Base-by-base conservation (phyloP, 306 rosid genomes). In the Leucaena leucocephala region DNA sequence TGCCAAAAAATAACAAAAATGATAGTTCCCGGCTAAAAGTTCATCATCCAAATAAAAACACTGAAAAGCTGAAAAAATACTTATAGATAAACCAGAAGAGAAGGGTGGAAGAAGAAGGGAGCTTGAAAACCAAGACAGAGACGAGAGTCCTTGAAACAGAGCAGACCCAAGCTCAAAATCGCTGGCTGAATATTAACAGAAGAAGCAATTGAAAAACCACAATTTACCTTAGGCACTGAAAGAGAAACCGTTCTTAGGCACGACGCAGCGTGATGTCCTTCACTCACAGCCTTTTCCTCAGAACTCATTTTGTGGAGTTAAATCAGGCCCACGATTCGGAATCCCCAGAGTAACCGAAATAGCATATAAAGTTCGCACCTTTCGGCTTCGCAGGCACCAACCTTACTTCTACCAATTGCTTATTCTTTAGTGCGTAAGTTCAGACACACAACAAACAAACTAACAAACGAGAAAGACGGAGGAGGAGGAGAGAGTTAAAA, bases 181-280 rank as follows among this genome's bases (percentile, higher is more conserved):
- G 2, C 16, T 38, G 38, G 34, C 27, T 35, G 80, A 76, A 76
- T 43, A 49, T 9, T 40, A 65, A 36, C 19, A 65, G 10, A 74
- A 39, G 8, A 9, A 15, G 65, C 33, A 44, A 22, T 0, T 13
- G 76, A 54, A 38, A 57, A 68, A 74, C 2, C 27, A 50, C 17
- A 21, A 14, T 38, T 49, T 55, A 94, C 98, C 98, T 83, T 87
- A 3, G 61, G 88, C 85, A 84, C 49, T 45, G 82, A 86, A 77
- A 68, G 79, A 71, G 86, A 65, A 78, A 68, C 68, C 22, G 89
- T 80, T 68, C 80, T 82, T 76, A 85, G 72, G 62, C 86, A 64
- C 3, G 89, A 85, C 77, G 64, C 61, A 15, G 64, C 40, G 65
- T 72, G 72, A 55, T 43, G 76, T 1, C 35, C 68, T 4, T 64